Percentiles rank a stretch among this genome's conserved stretches.
phyloP scores from a whole-genome alignment of 2,329 filamentous ascomycete species.

The Colletotrichum aenigma region DNA sequence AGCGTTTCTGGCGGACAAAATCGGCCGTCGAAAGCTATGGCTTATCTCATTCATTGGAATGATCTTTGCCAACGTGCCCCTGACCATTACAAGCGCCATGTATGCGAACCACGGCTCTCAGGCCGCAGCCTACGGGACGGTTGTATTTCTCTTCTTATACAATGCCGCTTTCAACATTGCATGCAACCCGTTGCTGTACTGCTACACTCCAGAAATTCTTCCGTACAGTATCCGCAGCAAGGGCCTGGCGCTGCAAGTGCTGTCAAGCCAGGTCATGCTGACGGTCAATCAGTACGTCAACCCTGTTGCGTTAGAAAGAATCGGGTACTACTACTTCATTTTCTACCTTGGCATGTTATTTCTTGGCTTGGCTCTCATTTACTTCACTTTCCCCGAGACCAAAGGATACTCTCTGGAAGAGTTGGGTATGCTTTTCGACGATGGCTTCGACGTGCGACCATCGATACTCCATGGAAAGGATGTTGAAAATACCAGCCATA shows the following conservation, averaged over 20 bases:
- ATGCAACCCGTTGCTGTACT: slow-evolving; percentile 36
- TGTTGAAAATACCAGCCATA: background rate
- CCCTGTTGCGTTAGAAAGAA: slow-evolving; percentile 42
- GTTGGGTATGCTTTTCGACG: background rate
- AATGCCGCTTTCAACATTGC: slow-evolving; percentile 39
- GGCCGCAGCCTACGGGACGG: slow-evolving; percentile 19
- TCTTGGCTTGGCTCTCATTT: slow-evolving; percentile 21
- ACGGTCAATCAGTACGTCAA: slow-evolving; percentile 39
- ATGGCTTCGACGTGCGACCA: background rate
- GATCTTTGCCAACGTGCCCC: slow-evolving; percentile 16
- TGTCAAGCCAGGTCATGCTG: background rate
- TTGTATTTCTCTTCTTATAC: slow-evolving; percentile 39
- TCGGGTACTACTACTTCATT: slow-evolving; percentile 48
- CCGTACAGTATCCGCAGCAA: slow-evolving; percentile 22
- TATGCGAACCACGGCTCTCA: slow-evolving; percentile 15
- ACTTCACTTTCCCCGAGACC: slow-evolving; percentile 33
- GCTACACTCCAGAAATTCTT: slow-evolving; percentile 31
- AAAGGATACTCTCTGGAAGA: slow-evolving; percentile 44
- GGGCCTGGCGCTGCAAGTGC: background rate
- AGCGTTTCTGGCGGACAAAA: background rate
- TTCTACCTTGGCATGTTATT: slow-evolving; percentile 40
- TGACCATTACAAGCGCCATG: slow-evolving; percentile 19
- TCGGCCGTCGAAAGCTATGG: slow-evolving; percentile 26
- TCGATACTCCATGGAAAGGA: background rate
- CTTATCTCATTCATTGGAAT: slow-evolving; percentile 21